These are phyloP conservation scores for Batkoa obscura DNA, from an alignment of 371 early-diverging fungal genomes.

Conservation along the genomic window DNA sequence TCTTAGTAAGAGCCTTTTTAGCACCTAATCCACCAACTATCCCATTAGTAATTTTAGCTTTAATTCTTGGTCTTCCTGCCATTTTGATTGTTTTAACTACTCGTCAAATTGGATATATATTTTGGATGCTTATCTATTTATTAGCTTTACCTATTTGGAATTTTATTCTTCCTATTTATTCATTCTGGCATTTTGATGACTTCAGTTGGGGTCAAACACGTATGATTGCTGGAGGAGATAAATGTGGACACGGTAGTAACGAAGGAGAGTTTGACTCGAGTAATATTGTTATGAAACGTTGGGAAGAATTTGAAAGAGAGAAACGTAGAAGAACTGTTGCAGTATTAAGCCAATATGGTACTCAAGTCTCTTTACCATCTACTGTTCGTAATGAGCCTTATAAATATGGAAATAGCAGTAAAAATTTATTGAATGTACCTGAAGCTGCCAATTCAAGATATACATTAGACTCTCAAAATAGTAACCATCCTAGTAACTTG, in stretches of 20 bases:
- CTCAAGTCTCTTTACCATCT: background rate
- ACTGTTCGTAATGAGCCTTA: background rate
- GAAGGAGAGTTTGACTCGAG: constrained; percentile 36
- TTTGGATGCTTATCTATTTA: constrained; percentile 54
- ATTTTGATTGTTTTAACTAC: constrained; percentile 74
- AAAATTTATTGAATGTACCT: background rate
- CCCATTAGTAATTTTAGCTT: constrained; percentile 38
- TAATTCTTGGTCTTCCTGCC: constrained; percentile 61
- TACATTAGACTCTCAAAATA: background rate
- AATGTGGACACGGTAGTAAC: constrained; percentile 14
- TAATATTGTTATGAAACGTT: constrained; percentile 37
- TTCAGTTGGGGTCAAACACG: constrained; percentile 94
- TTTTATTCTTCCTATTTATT: constrained; percentile 75
- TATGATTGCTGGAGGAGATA: constrained; percentile 45
- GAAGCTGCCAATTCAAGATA: background rate
- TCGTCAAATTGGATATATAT: constrained; percentile 52
- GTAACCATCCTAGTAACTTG: background rate
- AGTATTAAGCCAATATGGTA: background rate
- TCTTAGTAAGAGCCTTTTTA: no score
- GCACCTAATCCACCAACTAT: no score
- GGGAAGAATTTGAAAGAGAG: constrained; percentile 38
- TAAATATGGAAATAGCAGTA: background rate
- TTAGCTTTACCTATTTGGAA: constrained; percentile 90
- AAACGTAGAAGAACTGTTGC: constrained; percentile 6
- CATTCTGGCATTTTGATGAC: constrained; percentile 95